Percentiles rank a stretch among this genome's conserved stretches.
Evolutionary conservation across 2,329 filamentous ascomycete species (phyloP).

Genomic region (Phyllosticta capitalensis): DNA sequence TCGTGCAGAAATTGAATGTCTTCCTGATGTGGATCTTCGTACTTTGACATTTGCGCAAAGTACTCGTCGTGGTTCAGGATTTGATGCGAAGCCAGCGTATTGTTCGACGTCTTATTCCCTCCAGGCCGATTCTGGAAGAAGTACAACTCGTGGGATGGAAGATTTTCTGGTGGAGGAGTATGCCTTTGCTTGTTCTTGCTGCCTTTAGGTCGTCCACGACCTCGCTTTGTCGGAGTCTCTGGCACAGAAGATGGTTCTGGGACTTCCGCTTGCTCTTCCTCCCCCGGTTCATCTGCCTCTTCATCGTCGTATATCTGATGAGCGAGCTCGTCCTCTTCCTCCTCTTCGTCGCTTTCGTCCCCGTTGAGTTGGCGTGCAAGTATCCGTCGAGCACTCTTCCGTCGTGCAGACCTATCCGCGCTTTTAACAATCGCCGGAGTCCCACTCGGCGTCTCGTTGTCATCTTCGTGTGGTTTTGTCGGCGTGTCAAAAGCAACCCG

Average conservation of each 20-base stretch:
- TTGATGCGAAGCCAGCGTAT: constrained; percentile 63
- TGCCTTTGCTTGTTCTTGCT: constrained; percentile 45
- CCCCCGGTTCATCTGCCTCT: constrained; percentile 33
- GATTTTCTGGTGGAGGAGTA: constrained; percentile 68
- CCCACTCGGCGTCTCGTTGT: constrained; percentile 46
- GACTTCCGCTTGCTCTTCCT: constrained; percentile 32
- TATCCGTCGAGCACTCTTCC: constrained; percentile 70
- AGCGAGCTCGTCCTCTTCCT: constrained; percentile 58
- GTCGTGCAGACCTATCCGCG: constrained; percentile 74
- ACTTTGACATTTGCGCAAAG: constrained; percentile 57
- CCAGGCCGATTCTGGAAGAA: constrained; percentile 87
- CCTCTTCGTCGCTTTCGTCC: constrained; percentile 58
- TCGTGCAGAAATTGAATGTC: constrained; percentile 64
- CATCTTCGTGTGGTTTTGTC: constrained; percentile 25
- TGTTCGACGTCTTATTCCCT: constrained; percentile 73
- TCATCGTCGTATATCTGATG: constrained; percentile 57
- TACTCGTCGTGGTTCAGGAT: constrained; percentile 89
- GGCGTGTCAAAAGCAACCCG: constrained; percentile 40
- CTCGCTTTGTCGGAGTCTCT: constrained; percentile 39
- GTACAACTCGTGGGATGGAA: constrained; percentile 83
- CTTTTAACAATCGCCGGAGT: constrained; percentile 60
- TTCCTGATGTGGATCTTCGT: constrained; percentile 57
- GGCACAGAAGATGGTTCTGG: constrained; percentile 33
- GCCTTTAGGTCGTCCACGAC: constrained; percentile 45
- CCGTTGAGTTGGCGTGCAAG: constrained; percentile 61